These are phyloP conservation scores for Cladosporium phlei DNA, from an alignment of 2,329 filamentous ascomycete genomes.

Conservation along the genomic window DNA sequence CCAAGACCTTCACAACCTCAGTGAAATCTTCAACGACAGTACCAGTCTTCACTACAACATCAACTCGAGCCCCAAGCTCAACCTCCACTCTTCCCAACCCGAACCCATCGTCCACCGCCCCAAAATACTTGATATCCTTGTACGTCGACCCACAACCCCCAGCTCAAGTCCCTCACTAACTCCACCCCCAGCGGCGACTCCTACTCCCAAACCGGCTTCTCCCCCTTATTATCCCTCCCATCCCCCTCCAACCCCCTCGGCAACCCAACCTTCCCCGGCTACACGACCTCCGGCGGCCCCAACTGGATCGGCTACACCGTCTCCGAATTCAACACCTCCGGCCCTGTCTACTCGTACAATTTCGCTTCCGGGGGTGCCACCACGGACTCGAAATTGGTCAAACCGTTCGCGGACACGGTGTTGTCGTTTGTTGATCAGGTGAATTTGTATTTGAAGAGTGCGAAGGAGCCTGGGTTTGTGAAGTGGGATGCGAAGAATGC, in stretches of 20 bases:
- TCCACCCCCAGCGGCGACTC: constrained; percentile 50
- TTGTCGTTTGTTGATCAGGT: constrained; percentile 51
- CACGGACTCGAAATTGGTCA: constrained; percentile 44
- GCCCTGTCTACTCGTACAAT: constrained; percentile 47
- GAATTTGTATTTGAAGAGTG: constrained; percentile 36
- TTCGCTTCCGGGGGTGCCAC: constrained; percentile 47
- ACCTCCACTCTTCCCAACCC: background rate
- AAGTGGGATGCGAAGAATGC: constrained; percentile 44
- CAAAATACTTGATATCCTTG: constrained; percentile 10
- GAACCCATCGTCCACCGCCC: background rate
- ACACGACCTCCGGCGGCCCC: constrained; percentile 39
- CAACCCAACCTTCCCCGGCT: constrained; percentile 52
- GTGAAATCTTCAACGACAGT: background rate
- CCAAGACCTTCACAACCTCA: background rate
- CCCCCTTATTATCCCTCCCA: constrained; percentile 49
- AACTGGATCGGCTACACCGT: constrained; percentile 54
- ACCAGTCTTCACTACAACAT: background rate
- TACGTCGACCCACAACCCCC: background rate
- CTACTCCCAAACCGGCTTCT: constrained; percentile 57
- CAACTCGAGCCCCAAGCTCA: background rate
- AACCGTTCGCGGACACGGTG: constrained; percentile 47
- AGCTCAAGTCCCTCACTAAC: constrained; percentile 13
- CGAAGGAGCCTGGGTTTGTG: constrained; percentile 12
- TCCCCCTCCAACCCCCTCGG: constrained; percentile 54
- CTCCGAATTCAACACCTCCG: constrained; percentile 41